Percentiles rank a stretch among this genome's conserved stretches.
Conservation (phyloP, 2,329 filamentous ascomycete species). For the Exserohilum turcica region DNA sequence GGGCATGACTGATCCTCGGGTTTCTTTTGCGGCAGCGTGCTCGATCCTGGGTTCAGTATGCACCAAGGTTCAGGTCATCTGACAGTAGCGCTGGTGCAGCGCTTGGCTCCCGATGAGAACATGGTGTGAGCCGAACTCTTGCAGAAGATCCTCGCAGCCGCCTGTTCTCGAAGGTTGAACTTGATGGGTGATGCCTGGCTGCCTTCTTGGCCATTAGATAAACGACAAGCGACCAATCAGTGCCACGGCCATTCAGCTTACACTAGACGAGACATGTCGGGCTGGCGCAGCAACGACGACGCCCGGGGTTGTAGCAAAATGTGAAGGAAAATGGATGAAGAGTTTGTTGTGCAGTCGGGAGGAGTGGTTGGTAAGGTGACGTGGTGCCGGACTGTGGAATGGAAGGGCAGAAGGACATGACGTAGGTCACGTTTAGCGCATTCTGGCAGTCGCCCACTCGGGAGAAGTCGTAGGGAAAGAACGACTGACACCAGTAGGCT, state of each 20-base stretch:
- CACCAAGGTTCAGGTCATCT: neutral
- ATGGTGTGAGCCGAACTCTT: neutral
- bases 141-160: neutral
- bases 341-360: neutral
- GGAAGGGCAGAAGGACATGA: conserved; percentile 14
- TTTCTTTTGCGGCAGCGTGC: neutral
- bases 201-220: neutral
- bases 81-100: neutral
- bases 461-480: conserved; percentile 13
- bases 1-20: neutral
- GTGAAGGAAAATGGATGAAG: neutral
- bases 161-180: neutral
- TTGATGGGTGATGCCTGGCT: neutral
- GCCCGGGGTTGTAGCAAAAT: neutral
- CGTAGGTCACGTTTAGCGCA: conserved; percentile 24
- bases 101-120: neutral
- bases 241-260: conserved; percentile 1
- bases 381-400: neutral
- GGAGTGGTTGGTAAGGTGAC: neutral
- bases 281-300: neutral
- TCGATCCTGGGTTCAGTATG: neutral
- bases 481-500: conserved; percentile 12
- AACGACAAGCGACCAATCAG: conserved; percentile 5
- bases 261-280: neutral
- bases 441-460: conserved; percentile 15